Evolutionary conservation across 1,139 yeast genomes (phyloP), one percentile per base, ranked within the genome.

Genomic region (Kazachstania sp.): DNA sequence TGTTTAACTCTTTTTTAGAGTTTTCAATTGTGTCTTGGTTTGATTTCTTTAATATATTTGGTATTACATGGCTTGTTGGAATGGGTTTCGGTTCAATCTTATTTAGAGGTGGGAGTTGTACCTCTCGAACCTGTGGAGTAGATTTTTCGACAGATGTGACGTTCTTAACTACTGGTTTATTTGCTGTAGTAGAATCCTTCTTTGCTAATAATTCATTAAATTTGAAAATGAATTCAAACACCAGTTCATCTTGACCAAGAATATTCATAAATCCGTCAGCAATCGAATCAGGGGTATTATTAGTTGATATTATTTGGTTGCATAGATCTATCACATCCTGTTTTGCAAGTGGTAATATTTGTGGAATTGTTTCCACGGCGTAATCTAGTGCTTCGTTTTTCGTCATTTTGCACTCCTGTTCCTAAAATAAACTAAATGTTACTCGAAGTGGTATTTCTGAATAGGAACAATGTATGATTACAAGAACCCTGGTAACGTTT

Each of bases 211-310:
- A 38, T 29, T 57, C 59, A 45, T 59, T 61, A 40, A 64, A 65
- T 30, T 51, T 51, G 30, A 59, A 52, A 9, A 61, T 56, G 44
- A 65, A 64, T 23, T 59, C 61, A 45, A 61, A 60, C 0, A 65
- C 54, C 15, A 53, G 32, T 36, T 62, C 65, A 16, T 56, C 62
- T 4, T 61, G 63, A 3, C 68, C 68, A 39, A 65, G 46, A 13
- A 65, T 54, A 35, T 59, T 62, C n/a, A 64, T 43, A 42, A 65
- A 63, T 3, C 53, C 56, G 32, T 59, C 56, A 1, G 66, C 65
- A 30, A 64, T 54, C 9, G 51, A 39, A 15, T 63, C 66, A 4
- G 60, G 51, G 34, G 50, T 49, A 3, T 44, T 31, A 31, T 51
- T 49, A 18, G 49, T 40, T 16, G 47, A 47, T 19, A 64, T 38